A percentile compares a stretch with the other conserved stretches of the same genome.
These are phyloP conservation scores for Colletotrichum truncatum DNA, from an alignment of 2,329 filamentous ascomycete genomes.

Conservation along the genomic window DNA sequence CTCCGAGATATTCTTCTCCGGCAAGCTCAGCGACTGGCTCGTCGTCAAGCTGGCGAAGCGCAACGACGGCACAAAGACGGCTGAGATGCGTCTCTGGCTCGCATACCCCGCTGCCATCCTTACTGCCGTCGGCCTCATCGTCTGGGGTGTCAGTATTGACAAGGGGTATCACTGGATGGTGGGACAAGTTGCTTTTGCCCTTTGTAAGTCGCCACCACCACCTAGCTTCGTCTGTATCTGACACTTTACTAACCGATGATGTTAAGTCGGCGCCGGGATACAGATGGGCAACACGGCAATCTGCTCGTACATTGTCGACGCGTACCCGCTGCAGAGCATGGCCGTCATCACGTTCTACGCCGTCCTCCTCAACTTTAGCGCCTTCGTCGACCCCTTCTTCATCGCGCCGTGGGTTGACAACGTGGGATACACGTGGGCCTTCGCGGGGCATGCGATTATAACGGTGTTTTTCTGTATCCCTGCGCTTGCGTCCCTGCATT, in stretches of 20 bases:
- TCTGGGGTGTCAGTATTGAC: conserved; percentile 66
- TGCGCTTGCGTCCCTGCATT: conserved; percentile 47
- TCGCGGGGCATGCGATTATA: conserved; percentile 57
- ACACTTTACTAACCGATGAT: neutral
- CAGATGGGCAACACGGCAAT: conserved; percentile 65
- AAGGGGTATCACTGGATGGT: conserved; percentile 64
- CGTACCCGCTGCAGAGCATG: conserved; percentile 63
- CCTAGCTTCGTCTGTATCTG: accelerated
- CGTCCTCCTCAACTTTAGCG: conserved; percentile 60
- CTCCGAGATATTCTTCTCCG: conserved; percentile 61
- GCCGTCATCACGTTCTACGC: conserved; percentile 63
- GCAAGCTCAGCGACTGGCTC: conserved; percentile 60
- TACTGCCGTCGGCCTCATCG: conserved; percentile 56
- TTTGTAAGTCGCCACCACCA: conserved; percentile 50
- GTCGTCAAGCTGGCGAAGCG: conserved; percentile 53
- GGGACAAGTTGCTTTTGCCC: conserved; percentile 63
- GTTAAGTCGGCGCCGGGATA: conserved; percentile 59
- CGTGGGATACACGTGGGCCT: conserved; percentile 60
- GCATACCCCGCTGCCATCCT: conserved; percentile 60
- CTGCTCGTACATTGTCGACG: conserved; percentile 63
- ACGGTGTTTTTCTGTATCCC: conserved; percentile 48
- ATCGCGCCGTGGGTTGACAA: conserved; percentile 56
- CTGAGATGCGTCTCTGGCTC: conserved; percentile 66
- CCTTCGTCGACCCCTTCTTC: conserved; percentile 57
- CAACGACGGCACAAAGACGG: conserved; percentile 51